A percentile compares a stretch with the other conserved stretches of the same genome.
These are phyloP conservation scores for Quercus alba DNA, from an alignment of 306 rosid species.

Conservation along the genomic window DNA sequence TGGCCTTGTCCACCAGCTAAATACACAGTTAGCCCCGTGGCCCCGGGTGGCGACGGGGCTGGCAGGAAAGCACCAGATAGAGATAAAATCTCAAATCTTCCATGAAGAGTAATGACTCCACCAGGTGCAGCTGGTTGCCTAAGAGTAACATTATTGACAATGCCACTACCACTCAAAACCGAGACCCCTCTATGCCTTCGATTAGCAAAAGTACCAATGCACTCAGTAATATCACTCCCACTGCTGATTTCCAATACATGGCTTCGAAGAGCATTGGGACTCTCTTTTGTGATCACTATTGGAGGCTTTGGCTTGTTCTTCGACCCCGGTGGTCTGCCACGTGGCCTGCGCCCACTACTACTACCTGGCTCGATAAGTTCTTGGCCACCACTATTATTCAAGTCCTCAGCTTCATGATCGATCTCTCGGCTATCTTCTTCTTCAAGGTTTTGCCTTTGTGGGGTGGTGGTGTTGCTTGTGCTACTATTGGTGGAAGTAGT, in stretches of 20 bases:
- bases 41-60: conserved; percentile 70
- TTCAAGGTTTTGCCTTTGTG: conserved; percentile 29
- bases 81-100: conserved; percentile 73
- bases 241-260: conserved; percentile 66
- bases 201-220: conserved; percentile 60
- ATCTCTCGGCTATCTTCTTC: conserved; percentile 43
- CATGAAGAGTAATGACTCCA: conserved; percentile 52
- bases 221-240: conserved; percentile 60
- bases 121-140: conserved; percentile 61
- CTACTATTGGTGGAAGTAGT: conserved; percentile 38
- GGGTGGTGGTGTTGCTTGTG: conserved; percentile 34
- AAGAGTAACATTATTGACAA: conserved; percentile 62
- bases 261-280: conserved; percentile 77
- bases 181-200: conserved; percentile 84
- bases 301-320: conserved; percentile 83
- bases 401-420: conserved; percentile 22
- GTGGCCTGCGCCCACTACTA: conserved; percentile 51
- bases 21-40: conserved; percentile 60
- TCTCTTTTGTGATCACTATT: conserved; percentile 55
- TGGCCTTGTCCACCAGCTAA: conserved; percentile 74
- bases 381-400: conserved; percentile 20
- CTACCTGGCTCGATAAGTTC: conserved; percentile 47
- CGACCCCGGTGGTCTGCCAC: conserved; percentile 88
- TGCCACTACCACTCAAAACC: conserved; percentile 69
- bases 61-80: conserved; percentile 79